These are phyloP conservation scores for Omphalotus olearius DNA, from an alignment of 1,284 basidiomycete genomes.

Conservation along the genomic window DNA sequence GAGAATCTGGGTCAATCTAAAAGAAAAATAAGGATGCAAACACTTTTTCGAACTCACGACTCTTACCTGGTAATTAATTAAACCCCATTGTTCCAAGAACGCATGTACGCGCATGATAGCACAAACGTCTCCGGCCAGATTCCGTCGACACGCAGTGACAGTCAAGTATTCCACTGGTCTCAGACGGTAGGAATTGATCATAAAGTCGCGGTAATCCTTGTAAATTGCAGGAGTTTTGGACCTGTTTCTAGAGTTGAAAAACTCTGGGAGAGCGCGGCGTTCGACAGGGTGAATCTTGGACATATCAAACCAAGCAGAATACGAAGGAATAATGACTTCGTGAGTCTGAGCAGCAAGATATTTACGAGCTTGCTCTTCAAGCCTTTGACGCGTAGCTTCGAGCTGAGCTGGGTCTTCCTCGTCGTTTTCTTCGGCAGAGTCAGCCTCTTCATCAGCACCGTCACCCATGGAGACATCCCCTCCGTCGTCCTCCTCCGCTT, in stretches of 20 bases:
- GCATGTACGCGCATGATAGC: slow-evolving; percentile 99
- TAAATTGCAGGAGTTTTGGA: slow-evolving; percentile 97
- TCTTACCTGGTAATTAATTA: slow-evolving; percentile 96
- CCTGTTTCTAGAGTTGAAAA: slow-evolving; percentile 95
- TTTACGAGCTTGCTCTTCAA: slow-evolving; percentile 85
- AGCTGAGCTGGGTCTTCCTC: slow-evolving; percentile 78
- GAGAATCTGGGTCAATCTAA: slow-evolving; percentile 95
- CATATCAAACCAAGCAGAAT: slow-evolving; percentile 98
- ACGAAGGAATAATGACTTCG: slow-evolving; percentile 95
- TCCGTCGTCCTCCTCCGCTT: slow-evolving; percentile 57
- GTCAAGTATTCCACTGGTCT: slow-evolving; percentile 96
- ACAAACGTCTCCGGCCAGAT: slow-evolving; percentile 97
- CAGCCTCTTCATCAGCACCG: slow-evolving; percentile 62
- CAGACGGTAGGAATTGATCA: slow-evolving; percentile 97
- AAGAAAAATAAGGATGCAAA: slow-evolving; percentile 1
- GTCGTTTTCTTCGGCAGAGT: slow-evolving; percentile 69
- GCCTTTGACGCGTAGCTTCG: slow-evolving; percentile 70
- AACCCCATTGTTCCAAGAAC: slow-evolving; percentile 98
- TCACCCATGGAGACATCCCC: slow-evolving; percentile 74
- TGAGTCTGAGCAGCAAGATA: slow-evolving; percentile 98
- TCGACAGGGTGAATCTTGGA: slow-evolving; percentile 91
- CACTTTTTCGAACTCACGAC: not conserved
- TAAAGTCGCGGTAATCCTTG: slow-evolving; percentile 99
- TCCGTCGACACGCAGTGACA: slow-evolving; percentile 93
- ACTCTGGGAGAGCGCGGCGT: slow-evolving; percentile 91